Percentiles rank a stretch among this genome's conserved stretches.
Conservation (phyloP, 2,329 filamentous ascomycete genomes). For the Dactylellina drechsleri region DNA sequence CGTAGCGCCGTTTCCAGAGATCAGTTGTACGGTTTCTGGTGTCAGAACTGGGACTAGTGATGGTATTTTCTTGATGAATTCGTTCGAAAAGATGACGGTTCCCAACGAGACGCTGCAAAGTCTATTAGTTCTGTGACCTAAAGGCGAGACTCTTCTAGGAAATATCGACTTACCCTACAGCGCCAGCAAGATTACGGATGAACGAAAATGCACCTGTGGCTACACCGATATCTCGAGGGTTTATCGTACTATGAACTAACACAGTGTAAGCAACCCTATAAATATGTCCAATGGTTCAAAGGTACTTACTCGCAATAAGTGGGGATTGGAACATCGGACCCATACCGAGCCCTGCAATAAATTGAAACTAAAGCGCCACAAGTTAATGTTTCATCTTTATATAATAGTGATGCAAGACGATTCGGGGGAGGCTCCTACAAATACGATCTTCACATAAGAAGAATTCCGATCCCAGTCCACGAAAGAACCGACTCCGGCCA, state of each 20-base stretch:
- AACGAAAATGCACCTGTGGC: slow-evolving; percentile 73
- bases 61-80: slow-evolving; percentile 70
- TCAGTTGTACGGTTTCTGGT: slow-evolving; percentile 64
- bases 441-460: slow-evolving; percentile 69
- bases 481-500: slow-evolving; percentile 73
- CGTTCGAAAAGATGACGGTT: slow-evolving; percentile 81
- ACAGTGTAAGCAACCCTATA: too few relatives aligned
- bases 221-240: slow-evolving; percentile 70
- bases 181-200: slow-evolving; percentile 69
- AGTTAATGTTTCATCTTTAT: too few relatives aligned
- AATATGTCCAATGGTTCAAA: too few relatives aligned
- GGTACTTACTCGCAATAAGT: slow-evolving; percentile 56
- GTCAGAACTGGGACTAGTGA: slow-evolving; percentile 67
- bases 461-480: slow-evolving; percentile 70
- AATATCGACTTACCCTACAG: slow-evolving; percentile 61
- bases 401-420: slow-evolving; percentile 59
- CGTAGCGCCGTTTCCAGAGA: slow-evolving; percentile 71
- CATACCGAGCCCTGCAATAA: slow-evolving; percentile 56
- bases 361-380: slow-evolving; percentile 52
- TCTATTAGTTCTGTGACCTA: slow-evolving; percentile 60
- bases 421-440: slow-evolving; percentile 65
- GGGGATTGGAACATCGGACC: slow-evolving; percentile 58
- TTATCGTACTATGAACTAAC: slow-evolving; percentile 70
- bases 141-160: background rate
- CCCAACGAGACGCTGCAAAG: slow-evolving; percentile 65